Percentiles rank a stretch among this genome's conserved stretches.
These are phyloP conservation scores for Hypericum perforatum DNA, from an alignment of 345 rosid genomes.

Conservation along the genomic window DNA sequence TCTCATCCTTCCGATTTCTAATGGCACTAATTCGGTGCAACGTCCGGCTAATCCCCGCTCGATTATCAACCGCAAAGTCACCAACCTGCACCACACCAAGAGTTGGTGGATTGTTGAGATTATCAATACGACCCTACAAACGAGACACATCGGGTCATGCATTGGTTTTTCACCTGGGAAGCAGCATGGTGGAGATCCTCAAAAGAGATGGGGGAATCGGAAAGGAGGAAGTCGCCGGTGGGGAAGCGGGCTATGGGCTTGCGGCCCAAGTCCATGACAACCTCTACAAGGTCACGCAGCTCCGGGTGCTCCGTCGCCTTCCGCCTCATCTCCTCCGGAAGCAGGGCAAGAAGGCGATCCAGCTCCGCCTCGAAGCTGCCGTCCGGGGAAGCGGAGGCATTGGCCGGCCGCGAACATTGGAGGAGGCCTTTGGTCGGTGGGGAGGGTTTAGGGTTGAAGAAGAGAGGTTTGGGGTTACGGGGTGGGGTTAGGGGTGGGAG, in stretches of 20 bases:
- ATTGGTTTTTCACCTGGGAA: constrained; percentile 41
- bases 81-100: constrained; percentile 62
- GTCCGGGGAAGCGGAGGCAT: constrained; percentile 18
- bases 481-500: no score
- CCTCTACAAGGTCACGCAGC: constrained; percentile 51
- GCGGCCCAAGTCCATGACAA: constrained; percentile 86
- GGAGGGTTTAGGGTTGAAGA: no score
- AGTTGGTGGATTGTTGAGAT: no score
- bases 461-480: no score
- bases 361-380: constrained; percentile 48
- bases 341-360: constrained; percentile 52
- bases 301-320: constrained; percentile 53
- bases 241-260: constrained; percentile 81
- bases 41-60: constrained; percentile 87
- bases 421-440: no score
- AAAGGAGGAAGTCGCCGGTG: constrained; percentile 70
- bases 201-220: constrained; percentile 44
- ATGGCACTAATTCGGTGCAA: constrained; percentile 86
- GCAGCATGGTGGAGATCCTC: constrained; percentile 58
- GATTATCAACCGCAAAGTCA: constrained; percentile 72
- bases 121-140: neutral
- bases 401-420: no score
- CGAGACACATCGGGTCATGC: constrained; percentile 7
- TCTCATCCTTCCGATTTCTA: constrained; percentile 59
- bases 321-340: constrained; percentile 58